Evolutionary conservation across 2,329 filamentous ascomycete genomes (phyloP).

Genomic region (Scorias spongiosa): DNA sequence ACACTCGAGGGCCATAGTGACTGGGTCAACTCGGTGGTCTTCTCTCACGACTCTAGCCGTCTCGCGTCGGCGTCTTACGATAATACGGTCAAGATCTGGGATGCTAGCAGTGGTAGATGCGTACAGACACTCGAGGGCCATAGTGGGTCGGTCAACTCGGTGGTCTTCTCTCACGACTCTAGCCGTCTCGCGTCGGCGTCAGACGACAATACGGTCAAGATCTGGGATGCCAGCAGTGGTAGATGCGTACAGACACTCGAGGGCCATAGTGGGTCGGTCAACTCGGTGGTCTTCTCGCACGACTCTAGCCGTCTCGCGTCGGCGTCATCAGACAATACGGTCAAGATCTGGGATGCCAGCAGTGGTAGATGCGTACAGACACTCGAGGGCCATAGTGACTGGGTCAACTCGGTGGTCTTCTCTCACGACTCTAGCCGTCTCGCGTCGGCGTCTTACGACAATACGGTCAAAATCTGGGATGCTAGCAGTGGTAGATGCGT

Average conservation of each 20-base stretch:
- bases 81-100: background rate
- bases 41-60: background rate
- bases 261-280: background rate
- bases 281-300: background rate
- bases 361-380: background rate
- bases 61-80: background rate
- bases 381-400: background rate
- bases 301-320: background rate
- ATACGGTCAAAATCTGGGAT: background rate
- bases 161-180: background rate
- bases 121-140: background rate
- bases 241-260: background rate
- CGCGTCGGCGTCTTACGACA: background rate
- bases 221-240: background rate
- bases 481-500: background rate
- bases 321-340: background rate
- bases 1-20: background rate
- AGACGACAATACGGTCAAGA: background rate
- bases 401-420: background rate
- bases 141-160: background rate
- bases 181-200: background rate
- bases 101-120: background rate
- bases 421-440: background rate
- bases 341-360: background rate
- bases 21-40: background rate